Evolutionary conservation across 805 yeast genomes (phyloP).

Genomic region (Candida parachauliodes): DNA sequence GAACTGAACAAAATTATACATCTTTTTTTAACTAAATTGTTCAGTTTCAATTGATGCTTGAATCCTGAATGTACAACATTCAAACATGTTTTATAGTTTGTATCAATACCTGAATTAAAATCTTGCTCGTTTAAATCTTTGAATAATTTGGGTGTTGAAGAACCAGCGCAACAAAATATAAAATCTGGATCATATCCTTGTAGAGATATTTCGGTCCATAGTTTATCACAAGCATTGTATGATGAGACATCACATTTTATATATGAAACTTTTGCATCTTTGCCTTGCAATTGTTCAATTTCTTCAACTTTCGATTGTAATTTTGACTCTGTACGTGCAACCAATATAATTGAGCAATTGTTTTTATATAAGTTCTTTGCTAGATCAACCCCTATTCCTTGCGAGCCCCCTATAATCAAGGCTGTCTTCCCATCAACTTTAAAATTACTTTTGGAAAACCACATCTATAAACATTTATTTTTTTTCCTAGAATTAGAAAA

Average conservation of each 20-base stretch:
- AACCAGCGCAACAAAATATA: slow-evolving; percentile 85
- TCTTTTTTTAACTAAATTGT: slow-evolving; percentile 40
- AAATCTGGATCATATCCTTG: slow-evolving; percentile 56
- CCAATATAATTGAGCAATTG: slow-evolving; percentile 66
- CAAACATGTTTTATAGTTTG: slow-evolving; percentile 72
- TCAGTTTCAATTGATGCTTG: slow-evolving; percentile 20
- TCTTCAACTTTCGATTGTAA: slow-evolving; percentile 46
- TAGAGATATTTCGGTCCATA: slow-evolving; percentile 33
- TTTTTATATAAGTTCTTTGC: slow-evolving; percentile 52
- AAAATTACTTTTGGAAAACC: slow-evolving; percentile 22
- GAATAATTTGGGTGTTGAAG: slow-evolving; percentile 75
- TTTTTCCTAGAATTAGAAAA: neutral
- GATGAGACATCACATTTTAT: slow-evolving; percentile 63
- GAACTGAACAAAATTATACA: slow-evolving; percentile 63
- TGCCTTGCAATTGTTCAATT: slow-evolving; percentile 30
- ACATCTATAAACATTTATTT: slow-evolving; percentile 14
- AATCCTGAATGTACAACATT: slow-evolving; percentile 65
- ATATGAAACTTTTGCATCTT: slow-evolving; percentile 31
- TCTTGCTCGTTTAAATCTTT: slow-evolving; percentile 59
- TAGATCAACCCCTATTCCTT: slow-evolving; percentile 83
- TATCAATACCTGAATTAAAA: slow-evolving; percentile 56
- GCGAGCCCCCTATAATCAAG: slow-evolving; percentile 90
- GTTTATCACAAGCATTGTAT: slow-evolving; percentile 46
- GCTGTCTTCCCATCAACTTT: slow-evolving; percentile 50
- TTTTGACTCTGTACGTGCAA: slow-evolving; percentile 71